Base-by-base conservation (phyloP, 768 basidiomycete species). In the Serpula lacrymans region DNA sequence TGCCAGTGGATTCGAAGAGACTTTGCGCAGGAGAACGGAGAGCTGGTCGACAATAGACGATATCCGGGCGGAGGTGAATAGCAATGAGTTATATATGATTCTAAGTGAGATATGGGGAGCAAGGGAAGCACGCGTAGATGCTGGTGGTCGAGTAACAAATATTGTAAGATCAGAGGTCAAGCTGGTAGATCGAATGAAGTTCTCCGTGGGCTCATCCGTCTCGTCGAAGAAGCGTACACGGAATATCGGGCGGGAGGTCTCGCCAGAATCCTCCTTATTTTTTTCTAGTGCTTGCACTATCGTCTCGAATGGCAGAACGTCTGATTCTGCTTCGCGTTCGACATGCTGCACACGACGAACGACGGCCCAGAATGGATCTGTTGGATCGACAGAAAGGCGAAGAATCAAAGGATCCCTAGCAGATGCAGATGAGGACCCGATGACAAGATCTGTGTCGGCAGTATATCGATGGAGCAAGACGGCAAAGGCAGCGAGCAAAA, bases 171-270 rank as follows among this genome's bases (percentile, higher is more conserved):
- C 94, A n/a, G 93, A 87, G 5, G 88, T 90, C 43, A 88, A 68
- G 47, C 80, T 83, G 1, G 94, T 93, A 1, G 80, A 79, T 18
- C 77, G 74, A 44, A 94, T 79, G 54, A 90, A 93, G 43, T 75
- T 74, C 42, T 82, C 84, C 34, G 72, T 82, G 29, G 74, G 78
- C 26, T 78, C 64, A 49, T 90, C 88, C 2, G 84, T 93, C 59
- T 88, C 88, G 55, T 97, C 93, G 60, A 96, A 92, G 72, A 97
- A 96, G n/a, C 93, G 82, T 29, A 96, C 92, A 37, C 93, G 80
- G 67, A 96, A 97, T 20, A 97, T 71, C 4, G 86, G 86, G 2
- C 69, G 60, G 12, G 62, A 53, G 12, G 61, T 63, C 27, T 78
- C 75, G 10, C 71, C 51, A 9, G 68, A 63, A 24, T 82, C 84